Conservation (phyloP, 495 filamentous ascomycete genomes). For the Cercophora newfieldiana region DNA sequence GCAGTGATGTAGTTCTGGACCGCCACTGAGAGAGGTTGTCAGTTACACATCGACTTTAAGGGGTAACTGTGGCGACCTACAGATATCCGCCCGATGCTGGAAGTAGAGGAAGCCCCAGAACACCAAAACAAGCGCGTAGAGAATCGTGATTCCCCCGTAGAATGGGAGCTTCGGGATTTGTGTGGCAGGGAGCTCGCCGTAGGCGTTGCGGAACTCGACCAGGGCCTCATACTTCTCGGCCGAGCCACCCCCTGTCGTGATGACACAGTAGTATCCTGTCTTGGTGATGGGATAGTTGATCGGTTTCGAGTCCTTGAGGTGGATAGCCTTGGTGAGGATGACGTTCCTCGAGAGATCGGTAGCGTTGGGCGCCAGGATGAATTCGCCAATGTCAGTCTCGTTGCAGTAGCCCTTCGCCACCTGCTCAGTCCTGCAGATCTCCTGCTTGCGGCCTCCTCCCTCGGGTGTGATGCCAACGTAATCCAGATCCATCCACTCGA, state of each 20-base stretch:
- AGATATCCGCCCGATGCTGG: slow-evolving; percentile 89
- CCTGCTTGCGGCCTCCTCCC: slow-evolving; percentile 55
- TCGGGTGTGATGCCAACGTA: slow-evolving; percentile 64
- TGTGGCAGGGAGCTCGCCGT: slow-evolving; percentile 89
- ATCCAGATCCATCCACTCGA: slow-evolving; percentile 86
- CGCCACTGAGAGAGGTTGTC: slow-evolving; percentile 62
- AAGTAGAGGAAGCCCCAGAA: slow-evolving; percentile 97
- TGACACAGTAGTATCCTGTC: slow-evolving; percentile 96
- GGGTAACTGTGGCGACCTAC: slow-evolving; percentile 45
- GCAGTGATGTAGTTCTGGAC: slow-evolving; percentile 99
- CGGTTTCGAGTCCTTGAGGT: slow-evolving; percentile 71
- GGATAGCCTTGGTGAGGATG: slow-evolving; percentile 76
- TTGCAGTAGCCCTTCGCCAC: slow-evolving; percentile 72
- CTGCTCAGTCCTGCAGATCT: slow-evolving; percentile 71
- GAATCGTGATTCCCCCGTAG: slow-evolving; percentile 91
- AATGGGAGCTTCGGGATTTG: slow-evolving; percentile 98
- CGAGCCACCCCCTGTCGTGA: slow-evolving; percentile 62
- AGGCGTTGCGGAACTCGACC: slow-evolving; percentile 91
- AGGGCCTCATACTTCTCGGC: slow-evolving; percentile 70
- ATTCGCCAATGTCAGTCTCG: slow-evolving; percentile 74
- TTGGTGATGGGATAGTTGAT: slow-evolving; percentile 80
- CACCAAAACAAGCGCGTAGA: slow-evolving; percentile 82
- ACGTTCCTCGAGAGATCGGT: slow-evolving; percentile 63
- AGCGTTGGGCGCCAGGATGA: slow-evolving; percentile 75
- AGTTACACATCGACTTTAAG: not conserved